These are phyloP conservation scores for Verticillium nubilum DNA, from an alignment of 2,329 filamentous ascomycete species.

Conservation along the genomic window DNA sequence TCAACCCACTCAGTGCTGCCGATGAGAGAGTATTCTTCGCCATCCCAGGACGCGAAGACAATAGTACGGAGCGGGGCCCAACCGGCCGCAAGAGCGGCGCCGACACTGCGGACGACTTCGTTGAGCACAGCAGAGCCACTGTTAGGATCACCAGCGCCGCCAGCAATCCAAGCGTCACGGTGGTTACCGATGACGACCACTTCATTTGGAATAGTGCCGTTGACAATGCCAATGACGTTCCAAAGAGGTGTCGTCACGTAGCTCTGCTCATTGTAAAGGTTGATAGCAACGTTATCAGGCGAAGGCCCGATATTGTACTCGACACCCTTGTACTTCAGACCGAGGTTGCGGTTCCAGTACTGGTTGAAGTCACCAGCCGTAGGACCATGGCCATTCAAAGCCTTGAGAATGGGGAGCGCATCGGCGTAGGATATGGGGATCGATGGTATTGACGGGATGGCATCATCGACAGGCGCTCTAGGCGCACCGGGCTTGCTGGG, in stretches of 20 bases:
- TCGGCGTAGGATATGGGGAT: slow-evolving; percentile 86
- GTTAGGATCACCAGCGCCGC: slow-evolving; percentile 80
- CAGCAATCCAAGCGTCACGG: slow-evolving; percentile 82
- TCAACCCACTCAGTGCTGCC: slow-evolving; percentile 93
- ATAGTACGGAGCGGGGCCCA: slow-evolving; percentile 72
- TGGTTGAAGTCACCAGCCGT: slow-evolving; percentile 67
- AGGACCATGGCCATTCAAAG: slow-evolving; percentile 84
- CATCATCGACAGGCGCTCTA: slow-evolving; percentile 62
- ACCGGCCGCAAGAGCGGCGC: slow-evolving; percentile 57
- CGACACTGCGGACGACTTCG: slow-evolving; percentile 72
- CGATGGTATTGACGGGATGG: slow-evolving; percentile 81
- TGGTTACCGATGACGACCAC: slow-evolving; percentile 91
- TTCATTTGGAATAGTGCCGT: slow-evolving; percentile 78
- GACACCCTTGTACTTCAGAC: slow-evolving; percentile 73
- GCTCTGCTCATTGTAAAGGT: slow-evolving; percentile 73
- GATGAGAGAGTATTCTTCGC: slow-evolving; percentile 79
- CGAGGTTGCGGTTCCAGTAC: slow-evolving; percentile 65
- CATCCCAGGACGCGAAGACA: slow-evolving; percentile 80
- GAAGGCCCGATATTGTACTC: slow-evolving; percentile 82
- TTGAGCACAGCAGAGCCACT: slow-evolving; percentile 75
- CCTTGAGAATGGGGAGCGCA: slow-evolving; percentile 79
- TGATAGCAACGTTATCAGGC: slow-evolving; percentile 64
- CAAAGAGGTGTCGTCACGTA: slow-evolving; percentile 79
- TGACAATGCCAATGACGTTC: slow-evolving; percentile 91
- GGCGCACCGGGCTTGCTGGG: slow-evolving; percentile 86